Evolutionary conservation across 306 rosid species (phyloP).

Genomic region (Mimosa pudica): DNA sequence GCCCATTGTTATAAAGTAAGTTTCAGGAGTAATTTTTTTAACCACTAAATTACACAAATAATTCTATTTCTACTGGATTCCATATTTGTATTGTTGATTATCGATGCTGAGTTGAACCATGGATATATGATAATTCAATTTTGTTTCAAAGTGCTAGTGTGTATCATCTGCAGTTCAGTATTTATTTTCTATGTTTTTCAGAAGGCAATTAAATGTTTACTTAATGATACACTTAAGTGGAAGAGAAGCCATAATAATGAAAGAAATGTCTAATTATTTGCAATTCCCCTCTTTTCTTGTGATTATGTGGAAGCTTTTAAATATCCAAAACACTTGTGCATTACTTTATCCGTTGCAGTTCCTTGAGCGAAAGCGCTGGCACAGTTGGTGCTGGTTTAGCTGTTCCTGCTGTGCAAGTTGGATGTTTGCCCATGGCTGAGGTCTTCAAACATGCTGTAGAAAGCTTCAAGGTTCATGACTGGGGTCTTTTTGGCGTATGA

Average conservation of each 20-base stretch:
- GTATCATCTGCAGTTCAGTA: conserved; percentile 6
- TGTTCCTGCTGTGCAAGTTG: conserved; percentile 72
- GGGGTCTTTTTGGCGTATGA: conserved; percentile 62
- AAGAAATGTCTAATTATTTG: background rate
- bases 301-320: conserved; percentile 1
- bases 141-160: background rate
- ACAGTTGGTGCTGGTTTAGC: conserved; percentile 72
- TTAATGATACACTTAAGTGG: background rate
- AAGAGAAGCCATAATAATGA: background rate
- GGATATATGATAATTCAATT: background rate
- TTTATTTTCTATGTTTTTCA: background rate
- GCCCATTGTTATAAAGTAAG: conserved; percentile 87
- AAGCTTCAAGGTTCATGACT: conserved; percentile 74
- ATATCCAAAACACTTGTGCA: conserved; percentile 12
- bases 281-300: background rate
- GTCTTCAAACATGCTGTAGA: conserved; percentile 67
- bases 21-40: conserved; percentile 23
- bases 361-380: conserved; percentile 79
- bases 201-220: background rate
- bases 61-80: conserved; percentile 18
- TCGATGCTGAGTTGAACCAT: conserved; percentile 19
- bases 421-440: conserved; percentile 72
- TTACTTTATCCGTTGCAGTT: conserved; percentile 52
- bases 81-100: conserved; percentile 13
- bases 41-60: conserved; percentile 2